Evolutionary conservation across 306 rosid species (phyloP), one percentile per base, ranked within the genome.

Genomic region (Trifolium fragiferum): DNA sequence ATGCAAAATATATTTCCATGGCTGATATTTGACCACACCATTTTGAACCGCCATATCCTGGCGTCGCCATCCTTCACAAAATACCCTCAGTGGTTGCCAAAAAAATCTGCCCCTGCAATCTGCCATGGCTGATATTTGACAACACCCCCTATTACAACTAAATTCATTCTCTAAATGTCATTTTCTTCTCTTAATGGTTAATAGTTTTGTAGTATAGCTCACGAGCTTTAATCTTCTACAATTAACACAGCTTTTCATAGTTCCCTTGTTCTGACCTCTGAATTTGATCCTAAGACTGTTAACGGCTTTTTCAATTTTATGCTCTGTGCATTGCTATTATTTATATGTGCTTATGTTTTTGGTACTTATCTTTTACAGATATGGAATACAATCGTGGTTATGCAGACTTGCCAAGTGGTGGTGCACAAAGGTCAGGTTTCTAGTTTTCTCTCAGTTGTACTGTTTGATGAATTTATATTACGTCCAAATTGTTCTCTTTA

Each of bases 351-450:
- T 20, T 60, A 35, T 23, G 23, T 49, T 30, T 79, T 77, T 72
- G 21, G 62, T 47, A 10, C 38, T 69, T 61, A 16, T 19, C 21
- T 43, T 72, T 55, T 64, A 68, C 85, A 84, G 88, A 78, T 74
- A 14, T 84, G 75, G 85, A 84, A 41, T 54, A 79, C 41, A 81
- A 75, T 78, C 88, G 76, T 23, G 70, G 74, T 74, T 81, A 74
- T 67, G 77, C 74, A 70, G 81, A 84, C 72, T 58, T 84, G 70
- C 70, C 70, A 11, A 15, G 71, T 74, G 81, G 82, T 43, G 79
- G 87, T 78, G 55, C 57, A 11, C 85, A 74, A 70, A 81, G 88
- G 88, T 84, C 62, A 53, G 76, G 58, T 66, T 73, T 74, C 19
- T 23, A 53, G 35, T 57, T 58, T 71, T 57, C 16, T 33, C 54